Evolutionary conservation across 768 basidiomycete genomes (phyloP), one percentile per base, ranked within the genome.

Genomic region (Kwoniella shandongensis): DNA sequence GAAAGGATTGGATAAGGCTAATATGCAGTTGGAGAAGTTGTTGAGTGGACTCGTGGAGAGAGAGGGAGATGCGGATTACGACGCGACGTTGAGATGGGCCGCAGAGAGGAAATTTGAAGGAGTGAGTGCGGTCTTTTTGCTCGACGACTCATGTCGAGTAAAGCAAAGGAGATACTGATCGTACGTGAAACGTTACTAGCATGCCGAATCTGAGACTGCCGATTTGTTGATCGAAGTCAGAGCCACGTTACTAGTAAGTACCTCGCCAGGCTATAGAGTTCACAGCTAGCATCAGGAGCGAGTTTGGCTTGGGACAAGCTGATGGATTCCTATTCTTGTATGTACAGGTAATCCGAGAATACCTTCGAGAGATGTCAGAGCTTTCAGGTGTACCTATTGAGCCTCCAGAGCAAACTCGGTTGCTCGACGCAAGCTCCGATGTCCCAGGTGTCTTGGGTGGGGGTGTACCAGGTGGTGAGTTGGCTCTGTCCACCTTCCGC

Each of bases 381-480:
- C 76, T 81, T 2, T 83, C 88, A 0, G 83, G 79, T 17, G 91
- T 93, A 4, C 87, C 89, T 17, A 93, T 99, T 59, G 96, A 99
- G 76, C 96, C 96, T 1, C 76, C 81, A 3, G 85, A 88, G 73
- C 96, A 99, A 76, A 93, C 91, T 0, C 76, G 79, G 39, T 82
- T 99, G 20, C 81, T 99, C 45, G 84, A 98, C 71, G 79, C 80
- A 3, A 94, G 91, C 59, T 79, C 88, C 15, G 27, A 57, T 6
- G 82, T 87, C 63, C 84, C 88, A 2, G 96, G 96, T 26, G 86
- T 97, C 17, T 81, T 98, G 36, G 91, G 90, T 20, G 93, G 92
- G 23, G 94, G 94, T 18, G 96, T 98, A 4, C 96, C 96, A 5
- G 96, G 96, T 39, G 93, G 93, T 92, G 69, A 65, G 87, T 54